phyloP scores from a whole-genome alignment of 371 early-diverging fungal genomes.

The Coemansia sp. region DNA sequence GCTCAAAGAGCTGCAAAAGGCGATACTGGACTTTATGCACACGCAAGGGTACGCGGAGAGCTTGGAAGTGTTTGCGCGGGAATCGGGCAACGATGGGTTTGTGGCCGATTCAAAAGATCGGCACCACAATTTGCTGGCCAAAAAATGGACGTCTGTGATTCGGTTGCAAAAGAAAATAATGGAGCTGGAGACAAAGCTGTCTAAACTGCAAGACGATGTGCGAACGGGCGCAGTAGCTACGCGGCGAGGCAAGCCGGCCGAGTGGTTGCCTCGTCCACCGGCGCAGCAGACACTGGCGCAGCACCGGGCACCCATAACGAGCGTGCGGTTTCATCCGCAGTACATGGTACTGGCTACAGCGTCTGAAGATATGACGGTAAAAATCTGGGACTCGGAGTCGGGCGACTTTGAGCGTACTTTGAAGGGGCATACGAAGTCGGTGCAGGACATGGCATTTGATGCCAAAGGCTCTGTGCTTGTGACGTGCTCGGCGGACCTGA shows the following conservation, averaged over 20 bases:
- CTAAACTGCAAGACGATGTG: constrained; percentile 76
- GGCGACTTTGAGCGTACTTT: constrained; percentile 87
- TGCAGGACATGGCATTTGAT: constrained; percentile 81
- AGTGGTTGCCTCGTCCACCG: constrained; percentile 85
- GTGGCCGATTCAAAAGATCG: constrained; percentile 73
- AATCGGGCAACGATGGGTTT: constrained; percentile 72
- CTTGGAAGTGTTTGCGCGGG: constrained; percentile 67
- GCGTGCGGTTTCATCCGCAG: constrained; percentile 85
- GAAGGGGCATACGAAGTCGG: constrained; percentile 92
- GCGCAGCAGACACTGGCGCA: constrained; percentile 70
- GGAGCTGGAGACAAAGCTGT: constrained; percentile 80
- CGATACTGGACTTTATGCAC: constrained; percentile 84
- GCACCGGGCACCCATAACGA: constrained; percentile 80
- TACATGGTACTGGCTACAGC: constrained; percentile 82
- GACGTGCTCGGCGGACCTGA: constrained; percentile 86
- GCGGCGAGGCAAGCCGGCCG: constrained; percentile 56
- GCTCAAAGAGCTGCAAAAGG: constrained; percentile 75
- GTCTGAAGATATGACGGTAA: constrained; percentile 87
- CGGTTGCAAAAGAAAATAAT: constrained; percentile 91
- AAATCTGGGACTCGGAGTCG: constrained; percentile 88
- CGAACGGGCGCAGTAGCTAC: constrained; percentile 58
- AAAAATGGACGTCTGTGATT: constrained; percentile 93
- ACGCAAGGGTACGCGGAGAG: constrained; percentile 71
- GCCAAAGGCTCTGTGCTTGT: constrained; percentile 75
- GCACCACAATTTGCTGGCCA: constrained; percentile 83